Percentiles rank a stretch among this genome's conserved stretches.
Conservation (phyloP, 257 asterid genomes). For the Thymus mandschuricus region DNA sequence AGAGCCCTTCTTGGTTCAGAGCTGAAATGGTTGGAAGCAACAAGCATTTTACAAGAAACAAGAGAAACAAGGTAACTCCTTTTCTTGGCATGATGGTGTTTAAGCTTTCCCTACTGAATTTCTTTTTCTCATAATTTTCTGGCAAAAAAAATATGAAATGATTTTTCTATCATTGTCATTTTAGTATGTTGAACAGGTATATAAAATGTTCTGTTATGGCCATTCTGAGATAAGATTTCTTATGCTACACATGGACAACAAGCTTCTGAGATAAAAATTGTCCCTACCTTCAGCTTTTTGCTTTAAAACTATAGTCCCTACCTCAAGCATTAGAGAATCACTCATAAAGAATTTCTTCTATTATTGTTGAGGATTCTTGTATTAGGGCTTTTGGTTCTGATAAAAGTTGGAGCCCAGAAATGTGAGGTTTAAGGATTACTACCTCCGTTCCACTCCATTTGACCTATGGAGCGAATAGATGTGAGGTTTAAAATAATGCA, state of each 20-base stretch:
- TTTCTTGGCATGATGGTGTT: conserved; percentile 54
- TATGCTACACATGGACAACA: conserved; percentile 1
- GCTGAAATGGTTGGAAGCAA: conserved; percentile 43
- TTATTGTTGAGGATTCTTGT: no score
- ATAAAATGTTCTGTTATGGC: conserved; percentile 25
- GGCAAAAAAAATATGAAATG: conserved; percentile 29
- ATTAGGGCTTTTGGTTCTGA: conserved; percentile 6
- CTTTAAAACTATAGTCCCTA: not conserved
- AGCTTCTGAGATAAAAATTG: not conserved
- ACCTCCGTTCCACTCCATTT: no score
- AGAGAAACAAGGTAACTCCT: conserved; percentile 39
- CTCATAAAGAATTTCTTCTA: no score
- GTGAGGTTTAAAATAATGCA: no score
- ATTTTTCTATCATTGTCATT: conserved; percentile 29
- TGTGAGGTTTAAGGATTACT: conserved; percentile 1
- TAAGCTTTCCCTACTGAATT: conserved; percentile 27
- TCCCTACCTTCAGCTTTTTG: conserved; percentile 19
- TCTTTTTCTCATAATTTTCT: conserved; percentile 34
- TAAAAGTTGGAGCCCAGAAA: conserved; percentile 30
- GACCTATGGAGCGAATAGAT: no score
- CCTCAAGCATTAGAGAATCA: not conserved
- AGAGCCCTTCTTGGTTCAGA: conserved; percentile 63
- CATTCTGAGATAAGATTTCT: conserved; percentile 33
- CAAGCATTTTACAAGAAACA: conserved; percentile 42
- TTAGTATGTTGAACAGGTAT: not conserved